Conservation (phyloP, 2,329 filamentous ascomycete genomes). For the Microdochium trichocladiopsis region DNA sequence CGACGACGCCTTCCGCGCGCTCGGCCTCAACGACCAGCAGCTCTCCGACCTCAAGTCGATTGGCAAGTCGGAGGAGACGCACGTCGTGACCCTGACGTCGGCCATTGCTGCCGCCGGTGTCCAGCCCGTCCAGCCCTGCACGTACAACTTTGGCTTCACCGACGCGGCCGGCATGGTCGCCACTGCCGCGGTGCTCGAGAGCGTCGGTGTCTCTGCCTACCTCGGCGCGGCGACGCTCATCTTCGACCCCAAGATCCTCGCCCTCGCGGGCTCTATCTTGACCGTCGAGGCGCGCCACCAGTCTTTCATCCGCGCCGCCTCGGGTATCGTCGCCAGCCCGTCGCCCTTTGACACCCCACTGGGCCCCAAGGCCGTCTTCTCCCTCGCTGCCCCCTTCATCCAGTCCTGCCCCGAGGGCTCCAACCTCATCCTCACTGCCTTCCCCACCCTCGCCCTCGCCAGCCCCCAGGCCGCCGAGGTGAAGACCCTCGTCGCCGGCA, state of each 20-base stretch:
- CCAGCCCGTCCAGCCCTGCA: constrained; percentile 61
- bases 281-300: constrained; percentile 70
- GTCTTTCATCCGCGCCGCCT: constrained; percentile 60
- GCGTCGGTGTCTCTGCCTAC: constrained; percentile 66
- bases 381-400: constrained; percentile 68
- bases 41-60: constrained; percentile 55
- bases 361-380: constrained; percentile 62
- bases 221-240: constrained; percentile 64
- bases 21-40: constrained; percentile 48
- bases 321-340: constrained; percentile 52
- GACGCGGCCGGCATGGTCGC: constrained; percentile 61
- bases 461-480: constrained; percentile 30
- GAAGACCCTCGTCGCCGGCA: constrained; percentile 28
- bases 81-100: constrained; percentile 52
- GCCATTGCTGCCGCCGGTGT: constrained; percentile 56
- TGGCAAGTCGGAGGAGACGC: constrained; percentile 54
- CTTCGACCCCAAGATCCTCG: constrained; percentile 50
- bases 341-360: constrained; percentile 66
- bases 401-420: constrained; percentile 58
- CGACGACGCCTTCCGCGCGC: constrained; percentile 54
- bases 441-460: constrained; percentile 53
- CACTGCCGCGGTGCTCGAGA: constrained; percentile 64
- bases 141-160: constrained; percentile 65
- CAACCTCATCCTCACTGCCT: constrained; percentile 54
- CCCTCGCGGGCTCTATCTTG: constrained; percentile 62